Evolutionary conservation across 495 filamentous ascomycete genomes (phyloP).

Genomic region (Aspergillus sclerotiicarbonarius): DNA sequence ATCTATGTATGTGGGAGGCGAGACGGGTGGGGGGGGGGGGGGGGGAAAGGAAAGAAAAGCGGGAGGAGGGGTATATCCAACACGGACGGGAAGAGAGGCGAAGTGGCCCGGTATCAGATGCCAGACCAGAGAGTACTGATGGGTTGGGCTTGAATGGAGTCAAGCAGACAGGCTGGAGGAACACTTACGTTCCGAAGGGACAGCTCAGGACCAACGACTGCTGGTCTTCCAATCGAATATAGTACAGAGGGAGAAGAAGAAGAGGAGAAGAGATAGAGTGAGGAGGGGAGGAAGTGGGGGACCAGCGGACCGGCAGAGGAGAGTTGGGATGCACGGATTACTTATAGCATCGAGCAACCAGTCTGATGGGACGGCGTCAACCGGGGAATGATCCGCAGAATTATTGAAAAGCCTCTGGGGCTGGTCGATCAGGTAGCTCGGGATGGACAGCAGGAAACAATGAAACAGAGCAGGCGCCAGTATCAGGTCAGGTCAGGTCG

Average conservation of each 20-base stretch:
- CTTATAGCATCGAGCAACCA: constrained; percentile 16
- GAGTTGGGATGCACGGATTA: constrained; percentile 19
- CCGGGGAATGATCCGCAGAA: constrained; percentile 11
- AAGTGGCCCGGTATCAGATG: too few relatives aligned
- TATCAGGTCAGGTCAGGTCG: background rate
- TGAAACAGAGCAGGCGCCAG: constrained; percentile 8
- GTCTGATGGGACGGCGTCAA: background rate
- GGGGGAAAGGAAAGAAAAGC: too few relatives aligned
- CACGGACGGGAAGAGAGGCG: too few relatives aligned
- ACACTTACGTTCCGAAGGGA: too few relatives aligned
- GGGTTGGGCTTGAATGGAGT: too few relatives aligned
- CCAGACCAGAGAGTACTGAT: too few relatives aligned
- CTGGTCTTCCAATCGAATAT: background rate
- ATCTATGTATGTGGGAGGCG: too few relatives aligned
- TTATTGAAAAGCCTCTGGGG: constrained; percentile 9
- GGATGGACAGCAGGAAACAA: constrained; percentile 8
- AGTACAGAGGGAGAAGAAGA: background rate
- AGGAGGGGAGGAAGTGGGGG: constrained; percentile 9
- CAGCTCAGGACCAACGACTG: too few relatives aligned
- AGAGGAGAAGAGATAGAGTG: background rate
- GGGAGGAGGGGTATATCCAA: too few relatives aligned
- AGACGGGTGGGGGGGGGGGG: too few relatives aligned
- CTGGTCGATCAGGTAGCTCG: constrained; percentile 11
- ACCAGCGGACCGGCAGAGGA: constrained; percentile 3
- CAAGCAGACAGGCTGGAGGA: too few relatives aligned